Conservation (phyloP, 768 basidiomycete species). For the Pisolithus marmoratus region DNA sequence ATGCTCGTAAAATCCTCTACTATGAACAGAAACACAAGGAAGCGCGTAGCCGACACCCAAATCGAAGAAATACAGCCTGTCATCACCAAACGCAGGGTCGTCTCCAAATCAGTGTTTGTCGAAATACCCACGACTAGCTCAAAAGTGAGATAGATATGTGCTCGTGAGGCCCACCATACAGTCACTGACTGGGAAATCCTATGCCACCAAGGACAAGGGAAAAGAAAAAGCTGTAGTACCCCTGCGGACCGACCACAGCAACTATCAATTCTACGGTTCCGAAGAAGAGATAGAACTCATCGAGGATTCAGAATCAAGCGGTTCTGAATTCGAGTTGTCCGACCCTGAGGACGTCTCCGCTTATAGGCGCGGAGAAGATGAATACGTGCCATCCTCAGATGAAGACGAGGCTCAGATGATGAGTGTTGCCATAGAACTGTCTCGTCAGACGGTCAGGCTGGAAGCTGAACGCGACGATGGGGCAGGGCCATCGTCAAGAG, state of each 20-base stretch:
- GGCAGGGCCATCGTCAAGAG: constrained; percentile 22
- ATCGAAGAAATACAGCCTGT: constrained; percentile 2
- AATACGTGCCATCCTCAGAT: constrained; percentile 31
- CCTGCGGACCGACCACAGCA: constrained; percentile 25
- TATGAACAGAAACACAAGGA: constrained; percentile 14
- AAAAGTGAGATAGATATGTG: constrained; percentile 21
- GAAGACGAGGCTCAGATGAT: constrained; percentile 41
- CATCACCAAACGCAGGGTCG: constrained; percentile 29
- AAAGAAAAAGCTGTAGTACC: constrained; percentile 20
- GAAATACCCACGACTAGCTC: constrained; percentile 9
- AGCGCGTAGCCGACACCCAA: constrained; percentile 31
- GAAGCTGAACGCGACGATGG: constrained; percentile 25
- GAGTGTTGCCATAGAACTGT: constrained; percentile 49
- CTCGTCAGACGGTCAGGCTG: constrained; percentile 36
- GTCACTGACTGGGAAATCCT: constrained; percentile 14
- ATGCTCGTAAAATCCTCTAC: neutral
- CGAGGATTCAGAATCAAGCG: constrained; percentile 48
- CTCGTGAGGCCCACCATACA: constrained; percentile 1
- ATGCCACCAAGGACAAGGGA: constrained; percentile 18
- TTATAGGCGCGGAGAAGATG: neutral
- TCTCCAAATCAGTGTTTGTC: constrained; percentile 22
- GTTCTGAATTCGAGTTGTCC: constrained; percentile 54
- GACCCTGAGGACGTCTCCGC: constrained; percentile 7
- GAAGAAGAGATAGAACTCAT: constrained; percentile 38
- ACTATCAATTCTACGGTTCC: constrained; percentile 20